Evolutionary conservation across 768 basidiomycete genomes (phyloP), one percentile per base, ranked within the genome.

Genomic region (Pulveroboletus frians): DNA sequence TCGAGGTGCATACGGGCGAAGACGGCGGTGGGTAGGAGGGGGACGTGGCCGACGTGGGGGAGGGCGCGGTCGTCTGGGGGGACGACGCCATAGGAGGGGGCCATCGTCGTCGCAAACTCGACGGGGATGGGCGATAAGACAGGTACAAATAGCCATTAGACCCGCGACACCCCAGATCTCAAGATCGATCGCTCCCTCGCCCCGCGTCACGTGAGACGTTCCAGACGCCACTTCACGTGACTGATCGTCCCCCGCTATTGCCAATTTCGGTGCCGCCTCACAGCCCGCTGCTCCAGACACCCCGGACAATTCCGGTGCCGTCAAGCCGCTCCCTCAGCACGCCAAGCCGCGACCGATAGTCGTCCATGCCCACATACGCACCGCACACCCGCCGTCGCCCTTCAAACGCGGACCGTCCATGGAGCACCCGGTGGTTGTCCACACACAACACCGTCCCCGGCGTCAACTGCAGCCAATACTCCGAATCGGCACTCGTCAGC

Each of bases 351-450:
- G 92, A 93, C 34, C 77, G 76, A 65, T 85, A 97, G 63, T 99
- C 96, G 64, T 99, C 95, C 11, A 79, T 73, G 0, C 90, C 89
- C 49, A 97, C 79, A 64, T 99, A 99, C 0, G 95, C 96, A 3
- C 95, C 95, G 61, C 95, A 97, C 83, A 99, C 91, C 1, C 89
- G 79, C 3, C 95, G 80, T 65, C 81, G 80, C 10, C 95, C 95
- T 11, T 80, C 76, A 63, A 96, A 98, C 1, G 84, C 79, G 0
- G 92, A 91, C n/a, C 95, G 84, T 11, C 95, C 95, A 57, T 97
- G 95, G 42, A 98, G 73, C 11, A 97, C 90, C 18, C 95, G 81
- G 68, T 95, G 88, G 63, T 98, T 97, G 67, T 98, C 86, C 43
- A 95, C 75, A 18, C 92, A 91, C 91, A 96, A 76, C 35, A 86